A percentile compares a stretch with the other conserved stretches of the same genome.
These are phyloP conservation scores for Calcarisporium arbuscula DNA, from an alignment of 2,329 filamentous ascomycete genomes.

Conservation along the genomic window DNA sequence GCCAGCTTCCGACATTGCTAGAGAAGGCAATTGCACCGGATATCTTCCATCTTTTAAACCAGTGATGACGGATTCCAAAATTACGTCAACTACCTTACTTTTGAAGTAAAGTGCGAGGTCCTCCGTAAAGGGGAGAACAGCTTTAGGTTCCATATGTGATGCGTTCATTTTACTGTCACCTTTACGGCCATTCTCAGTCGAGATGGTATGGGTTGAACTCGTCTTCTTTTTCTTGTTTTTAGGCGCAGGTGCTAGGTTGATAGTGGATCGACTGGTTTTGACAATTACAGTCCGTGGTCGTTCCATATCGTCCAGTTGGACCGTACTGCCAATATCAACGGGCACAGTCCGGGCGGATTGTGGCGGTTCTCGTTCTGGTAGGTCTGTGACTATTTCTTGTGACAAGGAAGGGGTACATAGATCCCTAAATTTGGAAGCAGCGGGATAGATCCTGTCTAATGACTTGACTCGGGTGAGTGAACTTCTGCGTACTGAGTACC, in stretches of 20 bases:
- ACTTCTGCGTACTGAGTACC: constrained; percentile 16
- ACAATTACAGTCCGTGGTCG: constrained; percentile 24
- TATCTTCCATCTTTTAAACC: constrained; percentile 31
- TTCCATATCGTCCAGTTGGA: constrained; percentile 19
- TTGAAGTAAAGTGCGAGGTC: constrained; percentile 51
- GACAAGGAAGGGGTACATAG: constrained; percentile 18
- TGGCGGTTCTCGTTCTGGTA: constrained; percentile 12
- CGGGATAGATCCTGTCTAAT: constrained; percentile 27
- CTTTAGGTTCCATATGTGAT: no score
- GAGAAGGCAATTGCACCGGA: constrained; percentile 18
- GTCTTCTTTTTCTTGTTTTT: constrained; percentile 21
- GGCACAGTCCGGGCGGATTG: constrained; percentile 23
- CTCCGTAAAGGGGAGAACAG: constrained; percentile 47
- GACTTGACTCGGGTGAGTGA: constrained; percentile 28
- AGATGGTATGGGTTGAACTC: no score
- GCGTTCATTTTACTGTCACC: no score
- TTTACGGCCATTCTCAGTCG: no score
- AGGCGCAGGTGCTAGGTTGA: constrained; percentile 23
- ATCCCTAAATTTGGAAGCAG: constrained; percentile 24
- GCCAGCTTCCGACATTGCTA: constrained; percentile 14
- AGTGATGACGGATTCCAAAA: constrained; percentile 40
- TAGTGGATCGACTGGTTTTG: constrained; percentile 18
- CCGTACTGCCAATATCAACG: no score
- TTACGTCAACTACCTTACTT: constrained; percentile 31
- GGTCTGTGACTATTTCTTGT: constrained; percentile 14